These are phyloP conservation scores for Aegilops speltoides DNA, from an alignment of 176 grass and related monocot genomes.

Conservation along the genomic window DNA sequence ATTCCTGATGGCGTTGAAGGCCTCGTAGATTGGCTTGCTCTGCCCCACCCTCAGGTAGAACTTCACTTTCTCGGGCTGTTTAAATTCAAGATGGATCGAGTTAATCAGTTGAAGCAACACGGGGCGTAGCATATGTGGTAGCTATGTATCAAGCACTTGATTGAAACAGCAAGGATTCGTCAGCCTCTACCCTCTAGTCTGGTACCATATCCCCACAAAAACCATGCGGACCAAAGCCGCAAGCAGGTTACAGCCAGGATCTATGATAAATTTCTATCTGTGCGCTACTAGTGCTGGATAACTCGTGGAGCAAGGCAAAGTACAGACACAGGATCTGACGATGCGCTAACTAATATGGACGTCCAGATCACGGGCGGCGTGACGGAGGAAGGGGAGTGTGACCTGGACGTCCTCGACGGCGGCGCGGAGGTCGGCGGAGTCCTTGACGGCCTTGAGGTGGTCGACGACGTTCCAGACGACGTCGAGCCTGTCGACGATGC, in stretches of 20 bases:
- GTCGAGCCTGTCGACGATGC: slow-evolving; percentile 73
- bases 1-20: slow-evolving; percentile 80
- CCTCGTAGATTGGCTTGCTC: slow-evolving; percentile 88
- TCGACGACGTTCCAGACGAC: slow-evolving; percentile 82
- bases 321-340: background rate
- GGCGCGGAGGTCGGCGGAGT: slow-evolving; percentile 72
- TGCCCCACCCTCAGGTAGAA: slow-evolving; percentile 83
- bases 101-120: background rate
- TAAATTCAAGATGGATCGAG: background rate
- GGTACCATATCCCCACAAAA: no score
- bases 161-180: background rate
- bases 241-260: no score
- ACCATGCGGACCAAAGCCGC: no score
- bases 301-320: background rate
- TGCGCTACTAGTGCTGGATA: no score
- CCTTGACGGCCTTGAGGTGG: slow-evolving; percentile 95
- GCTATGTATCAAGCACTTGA: background rate
- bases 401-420: slow-evolving; percentile 96
- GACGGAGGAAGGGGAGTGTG: accelerated
- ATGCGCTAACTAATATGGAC: background rate
- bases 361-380: background rate
- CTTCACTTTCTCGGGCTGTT: slow-evolving; percentile 95
- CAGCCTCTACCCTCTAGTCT: background rate
- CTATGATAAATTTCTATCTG: no score
- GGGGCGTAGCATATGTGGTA: background rate